Conservation (phyloP, 1,284 basidiomycete species). For the Moesziomyces sp. region DNA sequence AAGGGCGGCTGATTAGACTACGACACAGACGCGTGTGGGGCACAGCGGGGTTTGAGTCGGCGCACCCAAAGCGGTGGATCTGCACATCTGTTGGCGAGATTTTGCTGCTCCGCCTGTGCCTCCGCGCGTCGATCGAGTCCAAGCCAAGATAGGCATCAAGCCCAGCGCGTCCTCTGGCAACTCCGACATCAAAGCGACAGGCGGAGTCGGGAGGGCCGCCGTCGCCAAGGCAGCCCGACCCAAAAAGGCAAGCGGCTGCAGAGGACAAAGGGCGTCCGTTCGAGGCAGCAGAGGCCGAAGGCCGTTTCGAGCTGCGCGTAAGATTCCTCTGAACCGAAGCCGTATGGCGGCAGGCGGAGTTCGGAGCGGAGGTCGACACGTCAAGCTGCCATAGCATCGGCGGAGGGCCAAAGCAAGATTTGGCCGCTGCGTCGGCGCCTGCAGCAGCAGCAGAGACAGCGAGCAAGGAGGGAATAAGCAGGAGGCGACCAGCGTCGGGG, state of each 20-base stretch:
- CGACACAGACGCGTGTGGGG: not conserved
- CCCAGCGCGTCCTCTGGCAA: not conserved
- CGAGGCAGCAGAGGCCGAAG: not conserved
- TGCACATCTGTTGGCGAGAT: not conserved
- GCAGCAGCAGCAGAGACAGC: not conserved
- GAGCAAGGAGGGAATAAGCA: constrained; percentile 14
- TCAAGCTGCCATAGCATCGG: not conserved
- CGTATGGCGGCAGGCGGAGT: constrained; percentile 28
- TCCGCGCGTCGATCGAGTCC: constrained; percentile 7
- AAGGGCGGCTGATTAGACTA: constrained; percentile 3
- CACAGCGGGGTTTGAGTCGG: constrained; percentile 1
- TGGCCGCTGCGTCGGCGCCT: not conserved
- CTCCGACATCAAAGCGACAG: constrained; percentile 2
- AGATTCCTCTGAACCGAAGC: constrained; percentile 19
- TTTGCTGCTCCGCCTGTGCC: constrained; percentile 9
- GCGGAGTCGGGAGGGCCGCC: too few relatives aligned
- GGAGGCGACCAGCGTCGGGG: constrained; percentile 18
- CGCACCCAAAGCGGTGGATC: not conserved
- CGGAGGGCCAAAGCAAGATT: not conserved
- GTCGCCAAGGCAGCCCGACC: too few relatives aligned
- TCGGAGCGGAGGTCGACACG: constrained; percentile 1
- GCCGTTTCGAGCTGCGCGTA: constrained; percentile 7
- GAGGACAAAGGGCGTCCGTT: not conserved
- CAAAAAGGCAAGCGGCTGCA: not conserved
- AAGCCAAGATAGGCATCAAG: not conserved